phyloP scores from a whole-genome alignment of 768 basidiomycete species.

The Tubosaeta sp. region DNA sequence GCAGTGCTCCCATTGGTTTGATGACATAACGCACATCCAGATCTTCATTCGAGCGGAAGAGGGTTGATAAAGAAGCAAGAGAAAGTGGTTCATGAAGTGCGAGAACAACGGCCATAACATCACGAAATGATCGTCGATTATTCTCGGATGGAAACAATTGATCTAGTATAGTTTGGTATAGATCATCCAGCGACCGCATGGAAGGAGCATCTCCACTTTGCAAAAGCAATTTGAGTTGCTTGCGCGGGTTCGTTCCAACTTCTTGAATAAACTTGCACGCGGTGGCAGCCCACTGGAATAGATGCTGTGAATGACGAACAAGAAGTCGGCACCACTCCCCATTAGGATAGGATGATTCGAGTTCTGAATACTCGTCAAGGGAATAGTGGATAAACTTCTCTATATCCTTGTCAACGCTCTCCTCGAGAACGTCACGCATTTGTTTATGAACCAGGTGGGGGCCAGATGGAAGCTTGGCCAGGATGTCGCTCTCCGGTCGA shows the following conservation, averaged over 20 bases:
- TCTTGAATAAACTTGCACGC: not conserved
- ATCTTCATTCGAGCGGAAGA: not conserved
- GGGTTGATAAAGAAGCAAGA: not conserved
- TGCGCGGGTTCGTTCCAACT: not conserved
- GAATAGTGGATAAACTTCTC: not conserved
- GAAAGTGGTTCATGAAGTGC: not conserved
- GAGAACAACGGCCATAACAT: not conserved
- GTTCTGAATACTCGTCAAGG: not conserved
- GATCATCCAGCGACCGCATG: not conserved
- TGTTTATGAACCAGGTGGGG: not conserved
- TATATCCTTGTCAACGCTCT: not conserved
- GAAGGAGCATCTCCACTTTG: not conserved
- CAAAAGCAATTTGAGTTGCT: not conserved
- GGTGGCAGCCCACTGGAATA: not conserved
- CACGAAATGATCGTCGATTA: not conserved
- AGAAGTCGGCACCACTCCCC: not conserved
- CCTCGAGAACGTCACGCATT: not conserved
- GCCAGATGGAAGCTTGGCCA: not conserved
- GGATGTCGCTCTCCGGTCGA: slow-evolving; percentile 14
- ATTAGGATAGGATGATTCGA: not conserved
- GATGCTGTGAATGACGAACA: not conserved
- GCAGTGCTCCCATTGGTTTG: not conserved
- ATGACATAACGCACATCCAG: not conserved
- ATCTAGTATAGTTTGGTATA: not conserved
- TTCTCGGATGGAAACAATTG: not conserved